These are phyloP conservation scores for Arachis stenosperma DNA, from an alignment of 306 rosid genomes.

Conservation along the genomic window DNA sequence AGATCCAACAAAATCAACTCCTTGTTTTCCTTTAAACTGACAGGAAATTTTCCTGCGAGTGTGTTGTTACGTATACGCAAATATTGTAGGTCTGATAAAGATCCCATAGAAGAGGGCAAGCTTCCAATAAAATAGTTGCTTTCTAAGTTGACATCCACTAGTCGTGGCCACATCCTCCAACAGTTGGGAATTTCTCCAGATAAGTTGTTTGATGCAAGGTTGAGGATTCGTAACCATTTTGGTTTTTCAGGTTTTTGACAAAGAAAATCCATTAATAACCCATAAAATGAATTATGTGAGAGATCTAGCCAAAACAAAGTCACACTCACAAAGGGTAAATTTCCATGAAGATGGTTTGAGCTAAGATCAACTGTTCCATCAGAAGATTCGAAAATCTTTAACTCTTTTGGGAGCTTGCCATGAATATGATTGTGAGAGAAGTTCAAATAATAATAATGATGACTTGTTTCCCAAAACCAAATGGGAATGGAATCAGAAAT, in stretches of 20 bases:
- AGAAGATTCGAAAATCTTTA: neutral
- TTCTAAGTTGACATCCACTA: neutral
- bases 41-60: neutral
- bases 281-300: constrained; percentile 25
- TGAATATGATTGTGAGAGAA: constrained; percentile 32
- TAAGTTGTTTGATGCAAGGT: constrained; percentile 30
- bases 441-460: neutral
- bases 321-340: neutral
- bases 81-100: neutral
- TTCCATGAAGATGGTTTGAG: constrained; percentile 2
- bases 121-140: constrained; percentile 16
- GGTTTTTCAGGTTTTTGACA: neutral
- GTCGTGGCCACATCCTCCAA: neutral
- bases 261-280: neutral
- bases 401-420: neutral
- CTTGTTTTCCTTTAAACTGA: neutral
- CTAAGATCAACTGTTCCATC: neutral
- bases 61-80: constrained; percentile 6
- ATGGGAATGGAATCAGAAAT: constrained; percentile 27
- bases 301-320: neutral
- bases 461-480: neutral
- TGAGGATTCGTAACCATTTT: neutral
- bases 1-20: neutral
- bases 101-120: constrained; percentile 15
- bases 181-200: constrained; percentile 28